Evolutionary conservation across 768 basidiomycete species (phyloP).

Genomic region (Termitomyces sp.): DNA sequence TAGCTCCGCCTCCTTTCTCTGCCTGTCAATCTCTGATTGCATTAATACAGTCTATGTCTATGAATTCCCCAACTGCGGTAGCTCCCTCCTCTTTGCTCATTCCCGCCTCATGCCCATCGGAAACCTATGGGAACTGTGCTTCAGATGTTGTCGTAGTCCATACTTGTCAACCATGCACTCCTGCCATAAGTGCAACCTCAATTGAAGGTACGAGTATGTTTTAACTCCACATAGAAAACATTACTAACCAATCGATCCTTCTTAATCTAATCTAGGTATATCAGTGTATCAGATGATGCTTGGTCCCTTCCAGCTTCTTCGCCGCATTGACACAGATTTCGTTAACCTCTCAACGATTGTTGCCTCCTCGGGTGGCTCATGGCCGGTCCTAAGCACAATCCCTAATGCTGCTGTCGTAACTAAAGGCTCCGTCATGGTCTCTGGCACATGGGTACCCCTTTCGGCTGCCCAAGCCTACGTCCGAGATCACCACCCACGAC

Average conservation of each 20-base stretch:
- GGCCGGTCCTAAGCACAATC: slow-evolving; percentile 30
- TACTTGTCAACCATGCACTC: slow-evolving; percentile 58
- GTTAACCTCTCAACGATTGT: slow-evolving; percentile 64
- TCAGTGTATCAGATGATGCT: slow-evolving; percentile 70
- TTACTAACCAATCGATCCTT: not conserved
- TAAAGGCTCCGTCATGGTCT: slow-evolving; percentile 46
- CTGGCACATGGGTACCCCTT: slow-evolving; percentile 71
- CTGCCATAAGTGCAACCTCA: slow-evolving; percentile 60
- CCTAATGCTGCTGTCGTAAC: slow-evolving; percentile 45
- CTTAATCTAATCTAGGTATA: slow-evolving; percentile 40
- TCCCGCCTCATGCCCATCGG: slow-evolving; percentile 25
- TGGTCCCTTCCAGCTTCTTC: slow-evolving; percentile 48
- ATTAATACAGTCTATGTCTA: slow-evolving; percentile 35
- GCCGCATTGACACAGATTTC: slow-evolving; percentile 76
- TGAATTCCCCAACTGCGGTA: slow-evolving; percentile 27
- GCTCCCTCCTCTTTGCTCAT: slow-evolving; percentile 25
- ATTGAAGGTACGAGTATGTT: slow-evolving; percentile 50
- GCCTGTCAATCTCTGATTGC: slow-evolving; percentile 27
- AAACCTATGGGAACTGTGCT: slow-evolving; percentile 27
- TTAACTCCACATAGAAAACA: slow-evolving; percentile 8
- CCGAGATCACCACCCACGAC: slow-evolving; percentile 37
- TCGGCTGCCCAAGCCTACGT: slow-evolving; percentile 46
- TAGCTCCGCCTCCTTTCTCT: slow-evolving; percentile 13
- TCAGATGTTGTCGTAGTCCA: slow-evolving; percentile 47
- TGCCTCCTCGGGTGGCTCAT: slow-evolving; percentile 34